Conservation (phyloP, 768 basidiomycete species). For the Boletus rubescentipes region DNA sequence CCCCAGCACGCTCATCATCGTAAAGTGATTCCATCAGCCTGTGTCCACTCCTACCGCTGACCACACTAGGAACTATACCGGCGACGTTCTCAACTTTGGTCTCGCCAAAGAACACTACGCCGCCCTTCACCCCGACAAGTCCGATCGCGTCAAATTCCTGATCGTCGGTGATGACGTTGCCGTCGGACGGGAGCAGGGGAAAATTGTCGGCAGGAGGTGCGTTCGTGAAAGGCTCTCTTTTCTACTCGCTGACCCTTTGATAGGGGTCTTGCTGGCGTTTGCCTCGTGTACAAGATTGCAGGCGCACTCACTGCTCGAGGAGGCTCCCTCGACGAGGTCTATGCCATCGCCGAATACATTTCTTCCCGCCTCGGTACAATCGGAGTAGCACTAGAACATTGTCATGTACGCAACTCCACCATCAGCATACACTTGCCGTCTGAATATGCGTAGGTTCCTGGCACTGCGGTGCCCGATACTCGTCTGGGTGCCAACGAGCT, state of each 20-base stretch:
- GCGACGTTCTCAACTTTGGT: constrained; percentile 90
- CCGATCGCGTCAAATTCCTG: constrained; percentile 68
- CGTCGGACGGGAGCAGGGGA: constrained; percentile 77
- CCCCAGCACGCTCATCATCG: constrained; percentile 72
- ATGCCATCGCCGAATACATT: constrained; percentile 61
- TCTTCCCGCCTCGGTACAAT: constrained; percentile 74
- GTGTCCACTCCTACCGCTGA: constrained; percentile 7
- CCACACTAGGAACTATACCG: constrained; percentile 73
- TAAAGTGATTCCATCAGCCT: constrained; percentile 52
- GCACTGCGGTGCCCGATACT: constrained; percentile 59
- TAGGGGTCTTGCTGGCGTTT: constrained; percentile 80
- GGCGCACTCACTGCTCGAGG: constrained; percentile 76
- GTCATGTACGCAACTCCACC: constrained; percentile 53
- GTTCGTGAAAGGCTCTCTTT: background rate
- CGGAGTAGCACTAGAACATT: constrained; percentile 86
- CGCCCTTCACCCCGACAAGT: constrained; percentile 63
- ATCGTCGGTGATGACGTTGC: constrained; percentile 91
- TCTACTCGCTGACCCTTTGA: background rate
- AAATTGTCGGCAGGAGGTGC: constrained; percentile 77
- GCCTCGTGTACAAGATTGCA: constrained; percentile 87
- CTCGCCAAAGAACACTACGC: constrained; percentile 85
- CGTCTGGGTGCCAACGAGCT: constrained; percentile 63
- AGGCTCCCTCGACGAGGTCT: constrained; percentile 66
- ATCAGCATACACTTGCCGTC: background rate
- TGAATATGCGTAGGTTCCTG: constrained; percentile 57